These are phyloP conservation scores for Aspergillus leporis DNA, from an alignment of 495 filamentous ascomycete species.

Conservation along the genomic window DNA sequence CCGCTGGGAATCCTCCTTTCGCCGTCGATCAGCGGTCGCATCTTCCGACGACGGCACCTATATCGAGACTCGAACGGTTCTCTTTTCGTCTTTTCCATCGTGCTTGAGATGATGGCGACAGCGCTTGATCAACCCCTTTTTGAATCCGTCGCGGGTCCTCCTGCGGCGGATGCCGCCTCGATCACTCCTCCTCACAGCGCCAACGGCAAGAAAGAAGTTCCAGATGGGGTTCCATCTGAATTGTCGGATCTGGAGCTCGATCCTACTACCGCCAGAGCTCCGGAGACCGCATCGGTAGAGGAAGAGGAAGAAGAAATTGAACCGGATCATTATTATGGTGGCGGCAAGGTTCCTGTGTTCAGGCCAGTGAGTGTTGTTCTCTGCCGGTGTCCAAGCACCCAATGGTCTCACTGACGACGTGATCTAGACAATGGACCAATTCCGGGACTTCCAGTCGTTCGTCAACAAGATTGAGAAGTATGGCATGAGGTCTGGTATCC, in stretches of 20 bases:
- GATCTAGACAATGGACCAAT: slow-evolving; percentile 81
- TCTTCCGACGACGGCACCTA: slow-evolving; percentile 44
- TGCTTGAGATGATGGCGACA: slow-evolving; percentile 35
- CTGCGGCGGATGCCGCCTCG: slow-evolving; percentile 36
- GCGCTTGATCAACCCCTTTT: slow-evolving; percentile 34
- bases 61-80: slow-evolving; percentile 14
- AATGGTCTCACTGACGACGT: slow-evolving; percentile 20
- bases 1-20: slow-evolving; percentile 45
- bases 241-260: slow-evolving; percentile 50
- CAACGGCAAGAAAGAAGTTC: slow-evolving; percentile 44
- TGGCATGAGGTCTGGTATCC: slow-evolving; percentile 94
- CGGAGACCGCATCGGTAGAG: slow-evolving; percentile 29
- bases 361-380: slow-evolving; percentile 64
- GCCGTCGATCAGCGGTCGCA: slow-evolving; percentile 55
- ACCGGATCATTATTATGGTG: slow-evolving; percentile 85
- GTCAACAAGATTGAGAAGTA: slow-evolving; percentile 87
- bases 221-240: slow-evolving; percentile 45
- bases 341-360: slow-evolving; percentile 89
- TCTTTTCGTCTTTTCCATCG: slow-evolving; percentile 16
- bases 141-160: slow-evolving; percentile 27
- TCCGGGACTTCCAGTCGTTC: slow-evolving; percentile 85
- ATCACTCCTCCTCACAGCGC: slow-evolving; percentile 50
- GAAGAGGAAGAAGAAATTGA: slow-evolving; percentile 68
- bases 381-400: background rate
- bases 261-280: slow-evolving; percentile 27